Conservation (phyloP, 2,329 filamentous ascomycete species). For the Coniochaeta pulveracea region DNA sequence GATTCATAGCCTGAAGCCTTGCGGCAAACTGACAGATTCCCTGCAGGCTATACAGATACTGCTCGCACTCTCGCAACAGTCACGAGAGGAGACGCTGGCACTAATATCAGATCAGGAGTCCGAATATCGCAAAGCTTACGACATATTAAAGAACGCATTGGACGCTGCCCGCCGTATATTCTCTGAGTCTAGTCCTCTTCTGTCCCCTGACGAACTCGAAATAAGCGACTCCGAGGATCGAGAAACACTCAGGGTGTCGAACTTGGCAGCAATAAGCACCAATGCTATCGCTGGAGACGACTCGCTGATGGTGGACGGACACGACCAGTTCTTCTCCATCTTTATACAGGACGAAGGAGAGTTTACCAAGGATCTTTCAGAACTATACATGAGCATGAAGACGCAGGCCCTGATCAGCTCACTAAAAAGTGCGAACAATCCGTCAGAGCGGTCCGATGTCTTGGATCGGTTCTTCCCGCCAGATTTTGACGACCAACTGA, state of each 20-base stretch:
- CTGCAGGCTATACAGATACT: conserved; percentile 23
- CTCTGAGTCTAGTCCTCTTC: conserved; percentile 17
- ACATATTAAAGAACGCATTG: conserved; percentile 20
- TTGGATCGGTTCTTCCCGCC: conserved; percentile 44
- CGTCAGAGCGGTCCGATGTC: conserved; percentile 26
- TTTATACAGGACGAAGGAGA: conserved; percentile 26
- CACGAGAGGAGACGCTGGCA: conserved; percentile 16
- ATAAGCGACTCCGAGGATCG: conserved; percentile 24
- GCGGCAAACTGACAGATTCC: too few relatives aligned
- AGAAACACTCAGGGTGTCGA: conserved; percentile 32
- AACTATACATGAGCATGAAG: conserved; percentile 34
- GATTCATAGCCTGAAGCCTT: neutral
- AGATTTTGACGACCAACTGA: conserved; percentile 39
- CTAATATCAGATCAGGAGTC: conserved; percentile 18
- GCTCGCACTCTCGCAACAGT: conserved; percentile 21
- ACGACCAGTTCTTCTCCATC: conserved; percentile 32
- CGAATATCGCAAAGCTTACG: conserved; percentile 22
- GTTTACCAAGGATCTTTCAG: conserved; percentile 27
- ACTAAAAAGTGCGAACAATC: conserved; percentile 36
- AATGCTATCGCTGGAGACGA: conserved; percentile 26
- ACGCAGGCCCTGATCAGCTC: conserved; percentile 40
- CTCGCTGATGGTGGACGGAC: conserved; percentile 27
- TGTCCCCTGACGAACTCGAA: conserved; percentile 24
- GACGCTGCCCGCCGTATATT: conserved; percentile 20
- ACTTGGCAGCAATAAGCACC: conserved; percentile 33